Percentiles rank a stretch among this genome's conserved stretches.
Conservation (phyloP, 345 rosid species). For the Xanthoceras sorbifolium region DNA sequence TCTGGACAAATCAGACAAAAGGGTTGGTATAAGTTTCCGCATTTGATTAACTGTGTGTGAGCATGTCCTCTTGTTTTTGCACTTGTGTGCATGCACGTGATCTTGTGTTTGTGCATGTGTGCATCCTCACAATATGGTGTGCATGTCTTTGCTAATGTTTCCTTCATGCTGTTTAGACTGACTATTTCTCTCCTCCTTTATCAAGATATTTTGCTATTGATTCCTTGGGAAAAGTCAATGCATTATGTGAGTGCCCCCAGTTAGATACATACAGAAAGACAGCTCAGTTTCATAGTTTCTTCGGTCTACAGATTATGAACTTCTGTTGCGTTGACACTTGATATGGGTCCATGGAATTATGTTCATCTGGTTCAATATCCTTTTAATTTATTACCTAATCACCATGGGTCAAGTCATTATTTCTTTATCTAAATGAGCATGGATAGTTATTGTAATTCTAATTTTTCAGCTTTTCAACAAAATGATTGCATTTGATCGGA, state of each 20-base stretch:
- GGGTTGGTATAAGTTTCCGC: conserved; percentile 45
- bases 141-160: neutral
- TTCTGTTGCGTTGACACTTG: neutral
- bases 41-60: neutral
- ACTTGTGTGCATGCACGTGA: neutral
- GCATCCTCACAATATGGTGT: neutral
- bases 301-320: too few relatives aligned
- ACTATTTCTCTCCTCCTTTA: neutral
- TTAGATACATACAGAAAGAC: neutral
- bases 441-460: neutral
- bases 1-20: conserved; percentile 38
- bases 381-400: neutral
- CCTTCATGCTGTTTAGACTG: neutral
- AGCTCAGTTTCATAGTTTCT: neutral
- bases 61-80: conserved; percentile 1
- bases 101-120: neutral
- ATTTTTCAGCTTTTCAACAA: neutral
- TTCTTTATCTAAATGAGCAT: neutral
- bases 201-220: neutral
- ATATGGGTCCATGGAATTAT: neutral
- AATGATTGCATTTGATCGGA: neutral
- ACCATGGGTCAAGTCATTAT: neutral
- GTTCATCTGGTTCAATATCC: neutral
- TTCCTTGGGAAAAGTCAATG: neutral
- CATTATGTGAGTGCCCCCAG: neutral